Evolutionary conservation across 148 eudicot genomes (phyloP).

Genomic region (Persicaria tinctoria): DNA sequence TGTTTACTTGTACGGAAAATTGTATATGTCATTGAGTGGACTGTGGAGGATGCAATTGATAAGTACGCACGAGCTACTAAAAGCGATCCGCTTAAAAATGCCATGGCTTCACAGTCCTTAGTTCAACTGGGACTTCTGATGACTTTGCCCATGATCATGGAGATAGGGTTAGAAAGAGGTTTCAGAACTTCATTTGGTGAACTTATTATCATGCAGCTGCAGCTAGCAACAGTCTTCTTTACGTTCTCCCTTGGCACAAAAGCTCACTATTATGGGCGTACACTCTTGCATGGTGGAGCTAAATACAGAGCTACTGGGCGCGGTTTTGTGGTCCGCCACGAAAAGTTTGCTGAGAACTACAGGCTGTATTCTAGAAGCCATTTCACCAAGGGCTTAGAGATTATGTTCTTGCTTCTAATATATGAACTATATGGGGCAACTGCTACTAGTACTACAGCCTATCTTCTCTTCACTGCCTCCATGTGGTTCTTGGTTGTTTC

Average conservation of each 20-base stretch:
- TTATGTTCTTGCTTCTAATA: conserved; percentile 28
- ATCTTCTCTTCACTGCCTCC: conserved; percentile 38
- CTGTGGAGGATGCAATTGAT: conserved; percentile 49
- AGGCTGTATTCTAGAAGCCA: conserved; percentile 28
- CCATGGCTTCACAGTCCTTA: conserved; percentile 63
- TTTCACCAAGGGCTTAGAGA: conserved; percentile 26
- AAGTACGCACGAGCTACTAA: conserved; percentile 51
- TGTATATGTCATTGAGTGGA: conserved; percentile 67
- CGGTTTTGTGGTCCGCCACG: conserved; percentile 23
- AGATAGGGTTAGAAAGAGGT: conserved; percentile 57
- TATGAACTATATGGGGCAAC: conserved; percentile 36
- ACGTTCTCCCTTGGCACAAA: conserved; percentile 64
- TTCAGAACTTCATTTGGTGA: conserved; percentile 58
- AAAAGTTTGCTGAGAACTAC: conserved; percentile 23
- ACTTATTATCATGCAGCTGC: conserved; percentile 50
- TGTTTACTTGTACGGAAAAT: conserved; percentile 58
- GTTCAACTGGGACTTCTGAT: conserved; percentile 60
- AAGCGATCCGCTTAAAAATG: conserved; percentile 50
- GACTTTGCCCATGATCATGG: conserved; percentile 65
- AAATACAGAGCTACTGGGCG: conserved; percentile 52
- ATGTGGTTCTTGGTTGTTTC: conserved; percentile 56
- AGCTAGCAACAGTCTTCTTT: conserved; percentile 47
- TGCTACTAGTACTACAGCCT: conserved; percentile 34
- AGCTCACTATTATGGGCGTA: conserved; percentile 52
- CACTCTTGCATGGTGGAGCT: conserved; percentile 70